Conservation (phyloP, 371 early-diverging fungal species). For the Mortierella sp. region DNA sequence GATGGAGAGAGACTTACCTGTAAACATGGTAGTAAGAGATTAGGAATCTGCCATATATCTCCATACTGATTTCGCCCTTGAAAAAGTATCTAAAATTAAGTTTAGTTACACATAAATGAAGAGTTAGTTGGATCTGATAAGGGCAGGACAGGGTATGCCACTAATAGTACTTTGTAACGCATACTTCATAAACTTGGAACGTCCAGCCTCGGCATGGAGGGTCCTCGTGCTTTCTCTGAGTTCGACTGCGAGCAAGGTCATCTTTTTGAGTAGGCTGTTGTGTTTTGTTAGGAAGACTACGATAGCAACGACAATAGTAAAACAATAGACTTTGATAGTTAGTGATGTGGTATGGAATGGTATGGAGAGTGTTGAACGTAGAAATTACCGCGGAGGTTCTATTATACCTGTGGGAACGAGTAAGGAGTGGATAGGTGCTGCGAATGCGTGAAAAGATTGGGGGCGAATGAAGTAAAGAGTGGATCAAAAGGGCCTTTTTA, state of each 20-base stretch:
- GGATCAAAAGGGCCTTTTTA: too few species aligned
- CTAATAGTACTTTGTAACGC: background rate
- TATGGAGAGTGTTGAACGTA: too few species aligned
- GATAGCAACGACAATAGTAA: background rate
- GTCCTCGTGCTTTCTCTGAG: slow-evolving; percentile 67
- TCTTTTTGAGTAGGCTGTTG: background rate
- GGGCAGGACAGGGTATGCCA: too few species aligned
- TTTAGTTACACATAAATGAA: background rate
- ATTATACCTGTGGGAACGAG: too few species aligned
- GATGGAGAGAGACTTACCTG: slow-evolving; percentile 9
- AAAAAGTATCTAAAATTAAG: slow-evolving; percentile 31
- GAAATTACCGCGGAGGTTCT: too few species aligned
- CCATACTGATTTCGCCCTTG: slow-evolving; percentile 46
- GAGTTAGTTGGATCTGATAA: background rate
- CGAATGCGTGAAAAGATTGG: too few species aligned
- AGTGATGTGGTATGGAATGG: too few species aligned
- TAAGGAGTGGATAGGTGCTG: too few species aligned
- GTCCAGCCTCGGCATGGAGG: slow-evolving; percentile 68
- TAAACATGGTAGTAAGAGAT: slow-evolving; percentile 49
- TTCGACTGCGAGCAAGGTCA: slow-evolving; percentile 43
- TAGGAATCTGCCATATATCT: slow-evolving; percentile 47
- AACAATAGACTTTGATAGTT: too few species aligned
- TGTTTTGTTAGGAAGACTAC: background rate
- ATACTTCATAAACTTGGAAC: slow-evolving; percentile 69
- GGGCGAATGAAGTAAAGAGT: too few species aligned